A percentile compares a stretch with the other conserved stretches of the same genome.
phyloP scores from a whole-genome alignment of 192 early-diverging fungal genomes.

The Backusella morwellensis region DNA sequence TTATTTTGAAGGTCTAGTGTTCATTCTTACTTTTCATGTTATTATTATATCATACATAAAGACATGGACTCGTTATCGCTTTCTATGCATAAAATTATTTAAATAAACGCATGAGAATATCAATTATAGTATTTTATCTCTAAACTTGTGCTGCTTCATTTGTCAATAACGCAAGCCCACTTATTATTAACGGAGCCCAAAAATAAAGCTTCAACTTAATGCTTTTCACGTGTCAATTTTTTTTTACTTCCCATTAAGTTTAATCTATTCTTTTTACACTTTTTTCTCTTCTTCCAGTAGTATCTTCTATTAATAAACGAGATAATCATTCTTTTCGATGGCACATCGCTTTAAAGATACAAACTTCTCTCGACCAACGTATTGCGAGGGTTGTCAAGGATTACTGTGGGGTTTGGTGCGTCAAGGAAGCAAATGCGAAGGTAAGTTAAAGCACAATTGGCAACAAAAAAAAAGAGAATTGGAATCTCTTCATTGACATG shows the following conservation, averaged over 20 bases:
- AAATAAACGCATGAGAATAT: too few relatives aligned
- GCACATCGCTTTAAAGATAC: constrained; percentile 55
- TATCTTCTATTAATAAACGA: neutral
- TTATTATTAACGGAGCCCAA: neutral
- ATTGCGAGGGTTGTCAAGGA: constrained; percentile 66
- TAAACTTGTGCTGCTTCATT: too few relatives aligned
- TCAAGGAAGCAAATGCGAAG: constrained; percentile 63
- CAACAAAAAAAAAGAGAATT: too few relatives aligned
- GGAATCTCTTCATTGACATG: neutral
- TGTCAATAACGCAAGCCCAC: too few relatives aligned
- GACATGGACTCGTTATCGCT: too few relatives aligned
- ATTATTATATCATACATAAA: too few relatives aligned
- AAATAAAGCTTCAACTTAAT: neutral
- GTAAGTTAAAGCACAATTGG: constrained; percentile 21
- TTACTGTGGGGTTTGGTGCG: constrained; percentile 71
- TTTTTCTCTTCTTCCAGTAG: neutral
- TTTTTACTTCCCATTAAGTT: neutral
- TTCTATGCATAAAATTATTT: too few relatives aligned
- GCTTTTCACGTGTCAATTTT: constrained; percentile 4
- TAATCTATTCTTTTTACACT: neutral
- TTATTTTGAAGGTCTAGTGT: too few relatives aligned
- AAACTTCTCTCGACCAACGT: constrained; percentile 61
- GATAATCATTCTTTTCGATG: neutral
- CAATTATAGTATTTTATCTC: too few relatives aligned
- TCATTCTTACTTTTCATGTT: too few relatives aligned